A percentile compares a stretch with the other conserved stretches of the same genome.
Evolutionary conservation across 495 filamentous ascomycete species (phyloP).

Genomic region (Xylaria telfairii): DNA sequence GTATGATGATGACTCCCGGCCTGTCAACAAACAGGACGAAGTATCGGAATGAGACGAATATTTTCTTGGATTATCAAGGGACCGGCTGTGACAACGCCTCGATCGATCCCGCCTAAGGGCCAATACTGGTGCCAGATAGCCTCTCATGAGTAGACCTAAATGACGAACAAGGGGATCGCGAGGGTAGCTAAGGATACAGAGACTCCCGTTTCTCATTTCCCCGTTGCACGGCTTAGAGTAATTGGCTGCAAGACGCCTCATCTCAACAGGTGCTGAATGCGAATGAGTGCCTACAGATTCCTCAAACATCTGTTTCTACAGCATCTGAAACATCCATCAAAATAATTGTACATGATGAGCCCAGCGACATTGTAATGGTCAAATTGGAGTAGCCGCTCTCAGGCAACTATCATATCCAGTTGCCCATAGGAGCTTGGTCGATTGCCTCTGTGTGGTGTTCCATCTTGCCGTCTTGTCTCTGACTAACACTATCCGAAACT

Average conservation of each 20-base stretch:
- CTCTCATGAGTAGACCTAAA: neutral
- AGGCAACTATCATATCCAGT: slow-evolving; percentile 33
- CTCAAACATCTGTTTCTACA: neutral
- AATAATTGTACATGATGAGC: slow-evolving; percentile 2
- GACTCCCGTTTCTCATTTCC: neutral
- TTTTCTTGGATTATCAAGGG: neutral
- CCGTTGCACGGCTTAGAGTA: neutral
- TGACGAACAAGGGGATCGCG: neutral
- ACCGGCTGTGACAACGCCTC: neutral
- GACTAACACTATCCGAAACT: neutral
- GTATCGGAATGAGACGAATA: neutral
- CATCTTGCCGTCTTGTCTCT: neutral
- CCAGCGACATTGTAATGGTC: neutral
- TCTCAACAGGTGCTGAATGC: neutral
- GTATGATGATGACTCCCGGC: neutral
- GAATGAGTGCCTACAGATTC: slow-evolving; percentile 9
- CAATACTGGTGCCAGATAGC: neutral
- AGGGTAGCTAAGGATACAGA: neutral
- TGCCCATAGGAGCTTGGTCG: slow-evolving; percentile 27
- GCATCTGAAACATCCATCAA: neutral
- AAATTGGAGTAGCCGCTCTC: neutral
- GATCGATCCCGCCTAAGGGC: neutral
- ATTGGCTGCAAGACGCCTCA: neutral
- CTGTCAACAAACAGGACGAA: neutral
- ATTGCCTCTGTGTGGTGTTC: neutral